Conservation (phyloP, 352 stramenopile genomes). For the Phytophthora lateralis region DNA sequence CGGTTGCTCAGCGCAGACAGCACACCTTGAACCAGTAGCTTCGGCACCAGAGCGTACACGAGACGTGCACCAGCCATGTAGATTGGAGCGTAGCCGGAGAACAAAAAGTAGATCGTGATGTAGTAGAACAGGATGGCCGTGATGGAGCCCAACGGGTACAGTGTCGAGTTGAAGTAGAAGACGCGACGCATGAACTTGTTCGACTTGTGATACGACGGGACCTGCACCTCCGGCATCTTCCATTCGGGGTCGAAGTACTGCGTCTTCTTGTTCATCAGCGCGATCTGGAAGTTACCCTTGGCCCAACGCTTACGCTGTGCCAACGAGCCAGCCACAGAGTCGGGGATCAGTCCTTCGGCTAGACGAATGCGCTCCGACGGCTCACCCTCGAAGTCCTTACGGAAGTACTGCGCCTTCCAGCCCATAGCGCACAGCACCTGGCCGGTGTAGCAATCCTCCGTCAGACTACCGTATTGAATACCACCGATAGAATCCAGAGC, state of each 20-base stretch:
- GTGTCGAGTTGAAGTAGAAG: slow-evolving; percentile 83
- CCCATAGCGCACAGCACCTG: slow-evolving; percentile 79
- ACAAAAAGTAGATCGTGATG: slow-evolving; percentile 88
- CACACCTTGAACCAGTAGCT: slow-evolving; percentile 78
- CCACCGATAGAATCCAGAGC: slow-evolving; percentile 86
- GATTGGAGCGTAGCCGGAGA: slow-evolving; percentile 79
- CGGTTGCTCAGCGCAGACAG: slow-evolving; percentile 82
- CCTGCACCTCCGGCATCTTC: slow-evolving; percentile 68
- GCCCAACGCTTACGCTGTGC: slow-evolving; percentile 85
- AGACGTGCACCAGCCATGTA: slow-evolving; percentile 78
- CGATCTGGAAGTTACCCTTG: slow-evolving; percentile 88
- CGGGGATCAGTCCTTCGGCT: slow-evolving; percentile 74
- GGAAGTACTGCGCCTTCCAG: slow-evolving; percentile 88
- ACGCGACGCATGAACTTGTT: slow-evolving; percentile 80
- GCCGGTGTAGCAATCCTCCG: slow-evolving; percentile 86
- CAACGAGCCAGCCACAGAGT: slow-evolving; percentile 73
- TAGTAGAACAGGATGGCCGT: slow-evolving; percentile 85
- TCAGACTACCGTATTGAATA: slow-evolving; percentile 88
- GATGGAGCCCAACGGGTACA: slow-evolving; percentile 84
- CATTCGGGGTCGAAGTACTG: slow-evolving; percentile 84
- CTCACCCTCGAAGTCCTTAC: slow-evolving; percentile 88
- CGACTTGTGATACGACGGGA: slow-evolving; percentile 65
- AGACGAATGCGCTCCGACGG: slow-evolving; percentile 76
- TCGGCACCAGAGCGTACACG: slow-evolving; percentile 78
- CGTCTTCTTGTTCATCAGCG: slow-evolving; percentile 84